phyloP scores from a whole-genome alignment of 106 monocot species.

The Triglochin maritima region DNA sequence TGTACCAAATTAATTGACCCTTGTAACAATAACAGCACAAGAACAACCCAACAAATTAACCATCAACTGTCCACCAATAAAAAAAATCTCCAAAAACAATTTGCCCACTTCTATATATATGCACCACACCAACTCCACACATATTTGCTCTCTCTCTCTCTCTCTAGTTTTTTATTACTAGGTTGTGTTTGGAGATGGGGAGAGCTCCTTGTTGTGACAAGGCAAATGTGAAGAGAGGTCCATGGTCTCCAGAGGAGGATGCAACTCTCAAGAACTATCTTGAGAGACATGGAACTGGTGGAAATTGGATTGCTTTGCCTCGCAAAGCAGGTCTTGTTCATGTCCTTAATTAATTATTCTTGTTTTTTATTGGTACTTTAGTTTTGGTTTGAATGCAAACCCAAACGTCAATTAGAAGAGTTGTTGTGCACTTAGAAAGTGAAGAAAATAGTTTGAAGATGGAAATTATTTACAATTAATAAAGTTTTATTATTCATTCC shows the following conservation, averaged over 20 bases:
- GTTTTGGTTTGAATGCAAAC: neutral
- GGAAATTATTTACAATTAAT: neutral
- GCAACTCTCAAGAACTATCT: conserved; percentile 37
- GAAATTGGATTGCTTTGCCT: neutral
- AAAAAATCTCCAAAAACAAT: no score
- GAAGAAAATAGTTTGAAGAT: neutral
- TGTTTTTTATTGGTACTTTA: neutral
- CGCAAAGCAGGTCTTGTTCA: neutral
- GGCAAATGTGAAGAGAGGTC: neutral
- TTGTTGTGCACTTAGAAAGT: neutral
- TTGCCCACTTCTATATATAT: no score
- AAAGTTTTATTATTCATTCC: neutral
- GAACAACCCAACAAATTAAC: no score
- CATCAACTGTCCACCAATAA: no score
- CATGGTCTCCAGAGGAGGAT: conserved; percentile 45
- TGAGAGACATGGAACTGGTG: neutral
- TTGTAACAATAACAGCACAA: no score
- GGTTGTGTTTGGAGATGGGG: conserved; percentile 13
- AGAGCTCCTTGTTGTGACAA: conserved; percentile 50
- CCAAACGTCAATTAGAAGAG: neutral
- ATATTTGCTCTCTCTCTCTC: no score
- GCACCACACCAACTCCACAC: no score
- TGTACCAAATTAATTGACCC: no score
- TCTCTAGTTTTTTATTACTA: neutral
- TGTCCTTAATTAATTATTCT: neutral